A percentile compares a stretch with the other conserved stretches of the same genome.
Evolutionary conservation across 2,329 filamentous ascomycete genomes (phyloP).

Genomic region (Grosmannia clavigera): DNA sequence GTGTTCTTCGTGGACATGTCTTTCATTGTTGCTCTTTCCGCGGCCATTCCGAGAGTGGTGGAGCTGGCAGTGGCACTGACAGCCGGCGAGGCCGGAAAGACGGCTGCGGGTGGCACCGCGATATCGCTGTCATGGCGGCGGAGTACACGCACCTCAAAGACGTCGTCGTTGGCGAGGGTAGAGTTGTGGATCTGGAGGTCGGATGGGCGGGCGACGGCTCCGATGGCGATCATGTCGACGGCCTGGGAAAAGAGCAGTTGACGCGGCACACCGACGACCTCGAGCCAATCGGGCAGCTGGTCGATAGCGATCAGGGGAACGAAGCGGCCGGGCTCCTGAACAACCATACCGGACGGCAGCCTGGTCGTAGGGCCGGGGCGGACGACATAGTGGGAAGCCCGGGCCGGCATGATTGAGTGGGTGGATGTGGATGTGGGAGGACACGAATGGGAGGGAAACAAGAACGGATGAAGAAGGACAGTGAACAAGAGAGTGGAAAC

Average conservation of each 20-base stretch:
- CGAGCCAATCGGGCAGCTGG: slow-evolving; percentile 34
- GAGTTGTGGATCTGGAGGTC: neutral
- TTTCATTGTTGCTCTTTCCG: neutral
- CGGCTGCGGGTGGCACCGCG: no score
- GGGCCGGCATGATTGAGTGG: slow-evolving; percentile 13
- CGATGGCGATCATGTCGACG: slow-evolving; percentile 24
- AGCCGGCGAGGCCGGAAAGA: neutral
- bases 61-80: neutral
- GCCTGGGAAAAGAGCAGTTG: slow-evolving; percentile 25
- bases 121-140: neutral
- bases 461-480: neutral
- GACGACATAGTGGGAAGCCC: slow-evolving; percentile 30
- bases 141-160: neutral
- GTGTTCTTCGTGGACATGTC: neutral
- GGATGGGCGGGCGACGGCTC: slow-evolving; percentile 2
- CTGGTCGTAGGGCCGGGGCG: slow-evolving; percentile 23
- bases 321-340: slow-evolving; percentile 20
- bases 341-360: slow-evolving; percentile 15
- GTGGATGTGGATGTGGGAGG: neutral
- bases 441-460: neutral
- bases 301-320: slow-evolving; percentile 44
- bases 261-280: slow-evolving; percentile 30
- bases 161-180: neutral
- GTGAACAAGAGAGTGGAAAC: slow-evolving; percentile 1
- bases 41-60: no score